phyloP scores from a whole-genome alignment of 2,329 filamentous ascomycete genomes.

The Colletotrichum magnum region DNA sequence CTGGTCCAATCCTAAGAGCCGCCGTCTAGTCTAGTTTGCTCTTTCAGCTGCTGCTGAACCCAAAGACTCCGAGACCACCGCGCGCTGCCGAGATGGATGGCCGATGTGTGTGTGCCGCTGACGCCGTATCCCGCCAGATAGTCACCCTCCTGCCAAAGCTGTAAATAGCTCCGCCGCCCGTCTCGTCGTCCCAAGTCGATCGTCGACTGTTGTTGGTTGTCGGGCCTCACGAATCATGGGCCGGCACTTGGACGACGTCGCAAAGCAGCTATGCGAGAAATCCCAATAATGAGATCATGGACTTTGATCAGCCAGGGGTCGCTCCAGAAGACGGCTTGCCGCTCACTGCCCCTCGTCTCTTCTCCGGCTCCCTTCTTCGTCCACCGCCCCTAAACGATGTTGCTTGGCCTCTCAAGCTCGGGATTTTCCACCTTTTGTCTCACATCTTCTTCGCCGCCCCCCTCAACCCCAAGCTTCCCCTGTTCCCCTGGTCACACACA shows the following conservation, averaged over 20 bases:
- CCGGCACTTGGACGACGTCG: conserved; percentile 32
- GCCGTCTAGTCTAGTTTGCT: conserved; percentile 20
- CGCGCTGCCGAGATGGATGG: background rate
- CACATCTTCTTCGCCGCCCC: conserved; percentile 1
- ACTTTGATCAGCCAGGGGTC: conserved; percentile 27
- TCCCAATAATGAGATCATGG: conserved; percentile 25
- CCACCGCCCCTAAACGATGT: background rate
- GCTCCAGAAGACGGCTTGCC: background rate
- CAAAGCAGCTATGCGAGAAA: conserved; percentile 25
- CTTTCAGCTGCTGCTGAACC: conserved; percentile 8
- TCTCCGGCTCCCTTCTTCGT: background rate
- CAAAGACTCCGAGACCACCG: background rate
- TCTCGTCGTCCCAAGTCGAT: conserved; percentile 22
- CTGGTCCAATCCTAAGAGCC: conserved; percentile 3
- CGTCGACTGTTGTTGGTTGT: conserved; percentile 5
- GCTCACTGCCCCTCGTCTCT: conserved; percentile 1
- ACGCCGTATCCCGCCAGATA: background rate
- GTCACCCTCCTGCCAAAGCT: conserved; percentile 3
- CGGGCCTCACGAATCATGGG: conserved; percentile 28
- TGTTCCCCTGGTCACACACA: conserved; percentile 3
- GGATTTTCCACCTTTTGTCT: conserved; percentile 20
- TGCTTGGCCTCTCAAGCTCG: conserved; percentile 19
- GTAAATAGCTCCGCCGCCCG: conserved; percentile 1
- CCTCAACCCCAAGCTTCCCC: conserved; percentile 1
- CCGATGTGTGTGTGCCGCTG: background rate